Conservation (phyloP, 805 yeast genomes). For the Hanseniaspora vineae region DNA sequence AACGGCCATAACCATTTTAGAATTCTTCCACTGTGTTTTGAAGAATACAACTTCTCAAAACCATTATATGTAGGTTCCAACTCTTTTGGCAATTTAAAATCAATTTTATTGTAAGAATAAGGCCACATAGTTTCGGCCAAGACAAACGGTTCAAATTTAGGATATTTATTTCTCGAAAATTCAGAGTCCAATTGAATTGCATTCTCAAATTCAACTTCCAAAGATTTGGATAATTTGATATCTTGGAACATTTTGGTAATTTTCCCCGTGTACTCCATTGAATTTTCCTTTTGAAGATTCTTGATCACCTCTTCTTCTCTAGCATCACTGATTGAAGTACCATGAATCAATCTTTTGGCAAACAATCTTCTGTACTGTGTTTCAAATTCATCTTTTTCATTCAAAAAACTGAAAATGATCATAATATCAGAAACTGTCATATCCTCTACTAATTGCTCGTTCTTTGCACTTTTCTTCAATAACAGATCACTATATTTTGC, state of each 20-base stretch:
- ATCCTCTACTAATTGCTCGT: conserved; percentile 49
- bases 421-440: conserved; percentile 77
- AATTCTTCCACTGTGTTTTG: conserved; percentile 75
- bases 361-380: conserved; percentile 79
- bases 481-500: conserved; percentile 82
- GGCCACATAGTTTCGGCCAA: conserved; percentile 91
- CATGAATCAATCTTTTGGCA: conserved; percentile 79
- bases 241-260: conserved; percentile 95
- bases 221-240: conserved; percentile 69
- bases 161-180: conserved; percentile 16
- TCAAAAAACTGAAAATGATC: conserved; percentile 74
- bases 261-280: conserved; percentile 84
- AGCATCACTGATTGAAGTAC: conserved; percentile 70
- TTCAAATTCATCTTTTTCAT: conserved; percentile 93
- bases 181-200: conserved; percentile 19
- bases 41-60: conserved; percentile 54
- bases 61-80: conserved; percentile 51
- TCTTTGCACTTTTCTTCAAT: conserved; percentile 63
- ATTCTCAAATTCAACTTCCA: conserved; percentile 35
- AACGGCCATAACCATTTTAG: conserved; percentile 94
- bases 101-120: conserved; percentile 27
- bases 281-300: conserved; percentile 77
- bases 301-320: conserved; percentile 76
- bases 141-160: conserved; percentile 61
- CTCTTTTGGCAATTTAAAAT: conserved; percentile 51